Base-by-base conservation (phyloP, 2,329 filamentous ascomycete genomes). In the Paradendryphiella salina region DNA sequence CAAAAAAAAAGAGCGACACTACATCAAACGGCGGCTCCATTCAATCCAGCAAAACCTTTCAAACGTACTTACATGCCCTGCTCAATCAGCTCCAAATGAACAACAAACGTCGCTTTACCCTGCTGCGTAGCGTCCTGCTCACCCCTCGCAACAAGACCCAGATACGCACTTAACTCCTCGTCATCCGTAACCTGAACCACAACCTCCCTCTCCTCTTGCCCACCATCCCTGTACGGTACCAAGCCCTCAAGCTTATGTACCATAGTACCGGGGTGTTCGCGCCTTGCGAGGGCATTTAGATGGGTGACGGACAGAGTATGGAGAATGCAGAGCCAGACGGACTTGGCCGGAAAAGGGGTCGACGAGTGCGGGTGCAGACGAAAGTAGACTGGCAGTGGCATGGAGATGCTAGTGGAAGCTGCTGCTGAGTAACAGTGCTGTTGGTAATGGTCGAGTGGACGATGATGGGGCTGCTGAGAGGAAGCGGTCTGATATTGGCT, bases 101-200 rank as follows among this genome's bases (percentile, higher is more conserved):
- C 76, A 11, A 77, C 65, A 69, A 85, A 83, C 5, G 76, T 79
- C 11, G 79, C 78, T 64, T 83, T 84, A 26, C 23, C 23, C 65
- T 76, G 72, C 31, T 75, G 80, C 78, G 57, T 82, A 75, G 21
- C 29, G 5, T 38, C 49, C 14, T 23, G 20, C 2, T 34, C 49
- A 1, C 34, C 47, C 10, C 44, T 54, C 32, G 38, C 50, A 20
- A 86, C 77, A 66, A 89, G 86, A 38, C 80, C 78, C 59, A 94
- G 71, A 72, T 92, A 93, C 0, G 85, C 86, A 52, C 81, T 80
- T 55, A 94, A 70, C 73, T 93, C 88, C 55, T 84, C 82, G 61
- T 92, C 86, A 33, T 85, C 80, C 46, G 86, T 85, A 60, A 93
- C 86, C 47, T 79, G 75, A 63, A 89, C 81, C 13, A 77, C 77